Percentiles rank a stretch among this genome's conserved stretches.
Conservation (phyloP, 1,139 yeast genomes). For the Geotrichum reessii region DNA sequence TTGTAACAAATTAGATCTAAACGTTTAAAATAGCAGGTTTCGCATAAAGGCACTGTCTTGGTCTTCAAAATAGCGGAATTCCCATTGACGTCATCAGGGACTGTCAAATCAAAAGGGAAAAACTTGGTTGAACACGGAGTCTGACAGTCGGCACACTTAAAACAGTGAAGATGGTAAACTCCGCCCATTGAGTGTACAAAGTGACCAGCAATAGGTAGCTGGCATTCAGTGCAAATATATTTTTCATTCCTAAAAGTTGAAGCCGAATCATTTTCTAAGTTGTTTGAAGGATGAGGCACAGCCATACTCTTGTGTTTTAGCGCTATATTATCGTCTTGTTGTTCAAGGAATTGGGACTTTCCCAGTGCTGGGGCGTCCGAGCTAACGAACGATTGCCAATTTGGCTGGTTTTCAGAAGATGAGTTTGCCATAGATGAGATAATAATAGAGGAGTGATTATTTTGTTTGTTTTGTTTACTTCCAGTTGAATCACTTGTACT, state of each 20-base stretch:
- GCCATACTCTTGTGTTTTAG: slow-evolving; percentile 16
- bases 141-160: slow-evolving; percentile 77
- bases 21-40: slow-evolving; percentile 83
- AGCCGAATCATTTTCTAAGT: slow-evolving; percentile 6
- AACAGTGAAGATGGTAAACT: slow-evolving; percentile 82
- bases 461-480: background rate
- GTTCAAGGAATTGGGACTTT: slow-evolving; percentile 1
- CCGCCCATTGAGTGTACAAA: slow-evolving; percentile 77
- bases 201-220: slow-evolving; percentile 65
- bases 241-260: slow-evolving; percentile 13
- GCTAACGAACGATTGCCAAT: slow-evolving; percentile 15
- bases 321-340: slow-evolving; percentile 10
- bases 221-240: slow-evolving; percentile 54
- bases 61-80: slow-evolving; percentile 30
- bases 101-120: slow-evolving; percentile 47
- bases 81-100: slow-evolving; percentile 32
- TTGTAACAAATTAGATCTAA: slow-evolving; percentile 75
- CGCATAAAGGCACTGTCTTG: slow-evolving; percentile 76
- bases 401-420: slow-evolving; percentile 5
- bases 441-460: background rate
- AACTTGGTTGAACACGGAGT: slow-evolving; percentile 67
- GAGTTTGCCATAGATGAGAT: slow-evolving; percentile 1
- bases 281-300: slow-evolving; percentile 7
- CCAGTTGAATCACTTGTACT: background rate
- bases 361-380: background rate